Base-by-base conservation (phyloP, 306 rosid species). In the Neltuma alba region DNA sequence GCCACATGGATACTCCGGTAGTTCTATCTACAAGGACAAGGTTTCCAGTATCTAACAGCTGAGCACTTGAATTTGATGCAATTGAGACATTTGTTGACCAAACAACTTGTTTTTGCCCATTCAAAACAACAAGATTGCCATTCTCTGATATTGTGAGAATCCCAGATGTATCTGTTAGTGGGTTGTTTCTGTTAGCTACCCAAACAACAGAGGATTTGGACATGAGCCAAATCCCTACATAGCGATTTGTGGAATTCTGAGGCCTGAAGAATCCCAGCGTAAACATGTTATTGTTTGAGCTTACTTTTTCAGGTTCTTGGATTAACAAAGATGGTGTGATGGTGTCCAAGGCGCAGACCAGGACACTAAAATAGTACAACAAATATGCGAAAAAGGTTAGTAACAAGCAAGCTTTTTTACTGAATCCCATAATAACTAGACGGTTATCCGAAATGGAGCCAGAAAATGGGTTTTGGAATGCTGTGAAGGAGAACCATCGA, bases 21-120 rank as follows among this genome's bases (percentile, higher is more conserved):
- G 45, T 41, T 41, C 14, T 41, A 41, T 41, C 45, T 41, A 11
- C 13, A 7, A 41, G 78, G 16, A 87, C 63, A 0, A 85, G 57
- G 36, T 79, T 85, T 2, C 45, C 45, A 41, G n/a, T n/a, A n/a
- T n/a, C n/a, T n/a, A n/a, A n/a, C n/a, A n/a, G n/a, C n/a, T n/a
- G n/a, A n/a, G n/a, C 89, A 20, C 12, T 70, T 18, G 88, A 69
- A 65, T 70, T 68, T 25, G 28, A 15, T 23, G 57, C 13, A 37
- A 69, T 61, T 18, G 85, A 27, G 12, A 76, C 48, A 48, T 50
- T 62, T 38, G 75, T 34, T 25, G 89, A 86, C 89, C 91, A 86
- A 27, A 83, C 13, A 28, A 64, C 11, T 15, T 18, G 30, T 2
- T 64, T 40, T 2, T 73, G 58, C 11, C 77, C 78, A 57, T 74